Base-by-base conservation (phyloP, 192 early-diverging fungal genomes). In the Coemansia sp. region DNA sequence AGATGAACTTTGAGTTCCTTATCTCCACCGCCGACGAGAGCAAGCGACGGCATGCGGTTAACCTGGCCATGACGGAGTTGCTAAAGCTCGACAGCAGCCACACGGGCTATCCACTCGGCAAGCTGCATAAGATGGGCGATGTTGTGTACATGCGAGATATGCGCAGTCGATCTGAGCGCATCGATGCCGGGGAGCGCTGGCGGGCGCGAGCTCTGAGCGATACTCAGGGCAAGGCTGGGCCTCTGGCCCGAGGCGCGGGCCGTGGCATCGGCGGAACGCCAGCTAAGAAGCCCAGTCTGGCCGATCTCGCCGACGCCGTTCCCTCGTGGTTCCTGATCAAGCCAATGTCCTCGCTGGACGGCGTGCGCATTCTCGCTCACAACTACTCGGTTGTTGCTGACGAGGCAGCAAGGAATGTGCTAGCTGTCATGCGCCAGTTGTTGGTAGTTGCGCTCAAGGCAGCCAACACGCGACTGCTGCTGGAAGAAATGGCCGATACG, bases 241-340 rank as follows among this genome's bases (percentile, higher is more conserved):
- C 19, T 32, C 35, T 29, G 4, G 56, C 19, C 35, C 56, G 56
- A 24, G 6, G 35, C 19, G 56, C 32, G 2, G 32, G 32, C 32
- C 32, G 35, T 32, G 19, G 35, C 35, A 24, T 14, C 35, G 35
- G 35, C 19, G 19, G n/a, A n/a, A 29, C 35, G 35, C 11, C 31
- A 7, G 56, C 35, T 17, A 37, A 31, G 22, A 40, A 7, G 12
- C 38, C 54, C 4, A 36, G 25, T 19, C 31, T 41, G 8, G 68
- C 40, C 12, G 67, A 73, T 39, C 61, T 76, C 3, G 53, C 74
- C 1, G 79, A 82, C 45, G 70, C 74, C 11, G 70, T 71, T 53
- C 79, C 79, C 32, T 76, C 79, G 25, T 82, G 79, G 79, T 82
- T 82, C 63, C 53, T 82, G 41, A 82, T 82, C 42, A 73, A 71